These are phyloP conservation scores for Angophora floribunda DNA, from an alignment of 345 rosid genomes.

Conservation along the genomic window DNA sequence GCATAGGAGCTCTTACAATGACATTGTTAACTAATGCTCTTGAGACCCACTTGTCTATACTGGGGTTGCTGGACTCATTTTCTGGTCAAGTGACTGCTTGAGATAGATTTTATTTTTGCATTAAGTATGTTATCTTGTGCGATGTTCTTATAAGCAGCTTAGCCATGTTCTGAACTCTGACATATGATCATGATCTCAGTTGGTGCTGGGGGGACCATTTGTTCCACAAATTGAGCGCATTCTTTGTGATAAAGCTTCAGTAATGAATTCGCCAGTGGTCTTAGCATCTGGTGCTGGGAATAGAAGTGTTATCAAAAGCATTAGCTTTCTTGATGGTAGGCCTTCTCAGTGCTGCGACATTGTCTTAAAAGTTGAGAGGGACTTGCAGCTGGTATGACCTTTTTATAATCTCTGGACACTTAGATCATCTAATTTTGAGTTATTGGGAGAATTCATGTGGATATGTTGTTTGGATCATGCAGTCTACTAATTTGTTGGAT, in stretches of 20 bases:
- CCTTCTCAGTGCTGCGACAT: constrained; percentile 61
- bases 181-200: constrained; percentile 15
- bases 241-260: constrained; percentile 52
- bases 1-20: not conserved
- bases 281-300: constrained; percentile 51
- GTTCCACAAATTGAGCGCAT: constrained; percentile 58
- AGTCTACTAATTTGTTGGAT: constrained; percentile 55
- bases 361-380: constrained; percentile 27
- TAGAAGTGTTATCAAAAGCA: constrained; percentile 37
- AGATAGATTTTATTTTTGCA: not conserved
- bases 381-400: constrained; percentile 37
- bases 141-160: not conserved
- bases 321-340: constrained; percentile 21
- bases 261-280: constrained; percentile 43
- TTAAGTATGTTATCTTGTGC: not conserved
- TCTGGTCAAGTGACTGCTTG: not conserved
- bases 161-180: not conserved
- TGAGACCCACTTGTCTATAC: not conserved
- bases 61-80: not conserved
- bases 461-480: not conserved
- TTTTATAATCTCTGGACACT: not conserved
- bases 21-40: not conserved
- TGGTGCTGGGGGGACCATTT: constrained; percentile 84
- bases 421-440: not conserved
- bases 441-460: not conserved